Evolutionary conservation across 2,329 filamentous ascomycete species (phyloP).

Genomic region (Chaetomiaceae sp.): DNA sequence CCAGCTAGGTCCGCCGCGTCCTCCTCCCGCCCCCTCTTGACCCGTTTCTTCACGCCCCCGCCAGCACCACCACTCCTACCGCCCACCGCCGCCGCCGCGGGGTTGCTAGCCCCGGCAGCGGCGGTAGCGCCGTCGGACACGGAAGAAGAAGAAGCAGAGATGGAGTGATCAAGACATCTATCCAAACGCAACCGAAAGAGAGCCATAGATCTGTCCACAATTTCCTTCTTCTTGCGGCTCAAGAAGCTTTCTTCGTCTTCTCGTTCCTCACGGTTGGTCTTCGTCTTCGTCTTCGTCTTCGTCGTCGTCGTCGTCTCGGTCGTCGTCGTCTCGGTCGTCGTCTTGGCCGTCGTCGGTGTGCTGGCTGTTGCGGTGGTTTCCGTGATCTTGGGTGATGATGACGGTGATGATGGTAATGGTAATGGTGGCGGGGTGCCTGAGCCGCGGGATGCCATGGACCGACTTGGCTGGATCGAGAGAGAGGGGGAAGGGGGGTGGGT

Average conservation of each 20-base stretch:
- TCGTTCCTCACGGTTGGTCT: no score
- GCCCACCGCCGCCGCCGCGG: background rate
- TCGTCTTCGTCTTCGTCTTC: no score
- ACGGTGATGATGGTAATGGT: background rate
- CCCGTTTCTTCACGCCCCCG: background rate
- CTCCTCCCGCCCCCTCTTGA: conserved; percentile 20
- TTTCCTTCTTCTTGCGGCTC: conserved; percentile 25
- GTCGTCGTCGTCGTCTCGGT: no score
- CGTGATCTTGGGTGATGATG: no score
- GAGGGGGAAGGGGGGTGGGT: background rate
- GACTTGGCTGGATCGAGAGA: conserved; percentile 6
- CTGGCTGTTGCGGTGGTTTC: no score
- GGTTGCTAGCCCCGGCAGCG: background rate
- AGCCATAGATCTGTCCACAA: conserved; percentile 28
- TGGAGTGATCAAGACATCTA: conserved; percentile 24
- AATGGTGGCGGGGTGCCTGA: conserved; percentile 21
- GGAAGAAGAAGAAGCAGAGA: conserved; percentile 2
- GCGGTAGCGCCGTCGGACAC: conserved; percentile 1
- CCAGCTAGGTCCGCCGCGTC: background rate
- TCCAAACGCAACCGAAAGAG: conserved; percentile 19
- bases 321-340: no score
- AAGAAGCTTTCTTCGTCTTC: conserved; percentile 24
- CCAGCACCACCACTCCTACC: no score
- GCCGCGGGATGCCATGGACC: conserved; percentile 26
- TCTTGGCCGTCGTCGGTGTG: no score